Base-by-base conservation (phyloP, 2,329 filamentous ascomycete species). In the Xylariaceae sp. region DNA sequence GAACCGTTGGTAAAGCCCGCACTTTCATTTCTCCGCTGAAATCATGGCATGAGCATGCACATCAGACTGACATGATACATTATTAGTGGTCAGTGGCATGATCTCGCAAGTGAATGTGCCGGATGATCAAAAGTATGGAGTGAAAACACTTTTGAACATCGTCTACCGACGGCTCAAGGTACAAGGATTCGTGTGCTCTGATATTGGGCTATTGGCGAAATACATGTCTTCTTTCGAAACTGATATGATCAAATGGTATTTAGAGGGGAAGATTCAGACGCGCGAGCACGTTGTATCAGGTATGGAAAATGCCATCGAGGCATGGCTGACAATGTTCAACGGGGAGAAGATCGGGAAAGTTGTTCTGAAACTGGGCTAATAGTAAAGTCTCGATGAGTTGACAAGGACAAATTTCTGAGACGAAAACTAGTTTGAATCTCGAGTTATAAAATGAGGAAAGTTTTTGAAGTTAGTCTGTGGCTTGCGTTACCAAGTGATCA, bases 1-100 rank as follows among this genome's bases (percentile, higher is more conserved):
- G 57, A 1, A 54, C 22, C 6, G 48, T 54, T 38, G 43, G 53
- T 55, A 51, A 40, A 42, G n/a, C 28, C 18, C 19, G 9, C 42
- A 9, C 40, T 9, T 42, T 42, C 16, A n/a, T 19, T n/a, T 17
- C 18, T 42, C 40, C 10, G 14, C 18, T 16, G 17, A 42, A 42
- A 42, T 36, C 10, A 36, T n/a, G n/a, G n/a, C n/a, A n/a, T n/a
- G n/a, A n/a, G n/a, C n/a, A n/a, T n/a, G n/a, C n/a, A n/a, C n/a
- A n/a, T n/a, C n/a, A n/a, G n/a, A n/a, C n/a, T n/a, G n/a, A n/a
- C n/a, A n/a, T n/a, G n/a, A n/a, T n/a, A n/a, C n/a, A n/a, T 10
- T 10, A 10, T 10, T 36, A 43, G 41, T 42, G 12, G n/a, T 34
- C 9, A 42, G 38, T 16, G 39, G 39, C 22, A 42, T 42, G 38